Evolutionary conservation across 2,329 filamentous ascomycete genomes (phyloP), one percentile per base, ranked within the genome.

Genomic region (Diaporthe ilicicola): DNA sequence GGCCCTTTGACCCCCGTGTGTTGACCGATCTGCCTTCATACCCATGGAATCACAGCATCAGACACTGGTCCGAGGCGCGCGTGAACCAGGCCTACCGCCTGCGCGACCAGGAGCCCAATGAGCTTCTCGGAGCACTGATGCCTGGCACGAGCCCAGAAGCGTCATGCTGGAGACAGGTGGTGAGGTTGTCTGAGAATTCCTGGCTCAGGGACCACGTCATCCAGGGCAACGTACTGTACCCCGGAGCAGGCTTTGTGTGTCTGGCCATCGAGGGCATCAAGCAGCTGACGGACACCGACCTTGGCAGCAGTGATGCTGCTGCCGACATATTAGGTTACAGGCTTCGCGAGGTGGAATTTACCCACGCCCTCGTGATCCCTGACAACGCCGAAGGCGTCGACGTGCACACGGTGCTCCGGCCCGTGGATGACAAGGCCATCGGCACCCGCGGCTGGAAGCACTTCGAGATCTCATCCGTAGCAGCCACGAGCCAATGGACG

Each of bases 41-140:
- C 72, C 80, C 82, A 2, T 87, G 84, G 84, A 82, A 85, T 70
- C 84, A 86, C 73, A 76, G 78, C 17, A 79, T 77, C 3, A 76
- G 78, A 29, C 81, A 82, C 71, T 85, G 83, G 83, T 75, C 75
- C 27, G 79, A 81, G 71, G 76, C 80, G 0, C 77, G 80, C 5
- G 37, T 78, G 2, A 81, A 78, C 37, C 76, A 76, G 15, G 78
- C 79, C 0, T 77, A 78, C 37, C 77, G 82, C 6, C 77, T 79
- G 54, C 76, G 82, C 1, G 74, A 75, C 4, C 77, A 79, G 32
- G 73, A 77, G 0, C 78, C 81, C 7, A 81, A 83, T 29, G 82
- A 85, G 61, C 69, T 86, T 3, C 73, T 84, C 8, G 83, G 83
- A 2, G 76, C 77, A 0, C 74, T 75, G 2, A 76, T 78, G 0